Conservation (phyloP, 2,329 filamentous ascomycete genomes). For the Plectosphaerella sp. region DNA sequence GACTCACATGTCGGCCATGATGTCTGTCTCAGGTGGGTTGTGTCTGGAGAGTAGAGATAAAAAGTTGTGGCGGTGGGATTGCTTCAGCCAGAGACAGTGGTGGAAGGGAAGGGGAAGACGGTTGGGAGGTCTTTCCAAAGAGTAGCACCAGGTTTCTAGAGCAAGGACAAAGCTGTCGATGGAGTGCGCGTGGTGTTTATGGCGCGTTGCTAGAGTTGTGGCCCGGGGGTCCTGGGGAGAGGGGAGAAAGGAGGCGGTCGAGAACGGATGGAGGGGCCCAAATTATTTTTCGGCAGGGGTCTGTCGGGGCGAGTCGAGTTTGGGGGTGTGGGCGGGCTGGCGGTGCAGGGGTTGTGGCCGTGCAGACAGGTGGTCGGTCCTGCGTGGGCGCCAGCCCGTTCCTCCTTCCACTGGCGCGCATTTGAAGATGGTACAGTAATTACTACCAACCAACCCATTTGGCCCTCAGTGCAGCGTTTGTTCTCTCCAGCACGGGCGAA, state of each 20-base stretch:
- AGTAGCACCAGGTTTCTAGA: not conserved
- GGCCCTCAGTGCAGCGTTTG: no score
- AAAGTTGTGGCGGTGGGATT: no score
- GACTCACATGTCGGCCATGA: constrained; percentile 22
- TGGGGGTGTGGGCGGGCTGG: no score
- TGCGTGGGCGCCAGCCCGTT: no score
- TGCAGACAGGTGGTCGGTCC: no score
- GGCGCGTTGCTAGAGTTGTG: constrained; percentile 13
- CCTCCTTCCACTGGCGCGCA: no score
- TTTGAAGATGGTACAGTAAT: no score
- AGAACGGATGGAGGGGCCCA: constrained; percentile 30
- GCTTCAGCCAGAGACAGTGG: not conserved
- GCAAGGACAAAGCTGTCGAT: not conserved
- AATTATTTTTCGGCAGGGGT: constrained; percentile 25
- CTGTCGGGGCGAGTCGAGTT: not conserved
- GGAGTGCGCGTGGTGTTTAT: not conserved
- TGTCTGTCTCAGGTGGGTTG: constrained; percentile 5
- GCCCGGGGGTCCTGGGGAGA: constrained; percentile 5
- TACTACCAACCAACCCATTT: no score
- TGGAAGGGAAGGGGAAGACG: not conserved
- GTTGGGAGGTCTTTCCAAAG: constrained; percentile 2
- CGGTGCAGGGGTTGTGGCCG: no score
- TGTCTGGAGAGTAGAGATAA: not conserved
- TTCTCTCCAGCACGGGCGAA: no score
- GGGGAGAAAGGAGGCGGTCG: constrained; percentile 8